Percentiles rank a stretch among this genome's conserved stretches.
Evolutionary conservation across 352 stramenopile genomes (phyloP).

Genomic region (Globisporangium barbulae): DNA sequence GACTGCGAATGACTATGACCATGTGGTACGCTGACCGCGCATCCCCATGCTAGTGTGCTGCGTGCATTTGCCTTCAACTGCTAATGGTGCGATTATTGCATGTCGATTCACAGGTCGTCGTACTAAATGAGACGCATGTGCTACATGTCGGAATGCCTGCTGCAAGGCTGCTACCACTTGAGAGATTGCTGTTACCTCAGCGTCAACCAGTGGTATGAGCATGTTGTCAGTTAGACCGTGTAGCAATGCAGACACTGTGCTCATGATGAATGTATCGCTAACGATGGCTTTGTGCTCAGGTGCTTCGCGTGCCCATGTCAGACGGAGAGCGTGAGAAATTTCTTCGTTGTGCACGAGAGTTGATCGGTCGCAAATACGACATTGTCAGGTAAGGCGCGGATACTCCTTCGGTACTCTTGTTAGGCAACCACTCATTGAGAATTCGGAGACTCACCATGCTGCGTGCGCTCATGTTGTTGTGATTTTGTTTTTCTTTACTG

Average conservation of each 20-base stretch:
- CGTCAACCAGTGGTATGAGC: constrained; percentile 60
- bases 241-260: background rate
- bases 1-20: constrained; percentile 69
- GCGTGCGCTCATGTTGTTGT: background rate
- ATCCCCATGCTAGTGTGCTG: background rate
- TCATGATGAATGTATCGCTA: background rate
- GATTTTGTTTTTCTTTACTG: background rate
- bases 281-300: constrained; percentile 24
- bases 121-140: constrained; percentile 56
- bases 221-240: background rate
- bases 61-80: background rate
- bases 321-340: constrained; percentile 47
- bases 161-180: constrained; percentile 53
- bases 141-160: constrained; percentile 64
- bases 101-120: constrained; percentile 37
- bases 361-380: constrained; percentile 66
- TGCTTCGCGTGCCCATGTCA: constrained; percentile 50
- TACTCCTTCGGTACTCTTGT: background rate
- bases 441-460: background rate
- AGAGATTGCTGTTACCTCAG: constrained; percentile 61
- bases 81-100: background rate
- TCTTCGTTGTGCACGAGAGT: constrained; percentile 51
- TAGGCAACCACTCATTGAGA: background rate
- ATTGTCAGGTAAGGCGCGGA: constrained; percentile 39
- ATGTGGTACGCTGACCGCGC: constrained; percentile 36